A percentile compares a stretch with the other conserved stretches of the same genome.
These are phyloP conservation scores for Drosera capensis DNA, from an alignment of 148 eudicot species.

Conservation along the genomic window DNA sequence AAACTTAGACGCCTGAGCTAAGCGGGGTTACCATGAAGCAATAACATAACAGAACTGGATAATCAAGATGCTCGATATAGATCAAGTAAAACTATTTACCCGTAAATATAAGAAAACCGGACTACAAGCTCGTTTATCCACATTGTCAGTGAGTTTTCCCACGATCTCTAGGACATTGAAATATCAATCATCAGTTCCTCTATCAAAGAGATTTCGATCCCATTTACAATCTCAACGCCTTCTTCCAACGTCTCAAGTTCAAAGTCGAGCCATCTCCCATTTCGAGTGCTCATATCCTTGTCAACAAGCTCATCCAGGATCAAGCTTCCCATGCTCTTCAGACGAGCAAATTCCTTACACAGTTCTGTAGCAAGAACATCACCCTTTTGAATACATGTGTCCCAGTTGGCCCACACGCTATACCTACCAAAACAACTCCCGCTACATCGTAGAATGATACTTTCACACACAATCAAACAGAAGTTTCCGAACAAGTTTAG, in stretches of 20 bases:
- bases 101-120: too few species aligned
- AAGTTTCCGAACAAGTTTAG: conserved; percentile 29
- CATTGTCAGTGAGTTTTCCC: too few species aligned
- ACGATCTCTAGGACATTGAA: conserved; percentile 18
- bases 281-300: conserved; percentile 60
- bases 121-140: too few species aligned
- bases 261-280: conserved; percentile 76
- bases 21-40: too few species aligned
- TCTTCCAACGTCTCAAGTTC: conserved; percentile 61
- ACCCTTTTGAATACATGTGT: conserved; percentile 20
- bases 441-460: conserved; percentile 23
- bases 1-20: too few species aligned
- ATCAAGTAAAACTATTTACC: too few species aligned
- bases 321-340: conserved; percentile 46
- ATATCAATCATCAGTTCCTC: conserved; percentile 68
- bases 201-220: conserved; percentile 38
- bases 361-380: conserved; percentile 54
- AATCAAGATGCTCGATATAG: too few species aligned
- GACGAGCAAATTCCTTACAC: conserved; percentile 38
- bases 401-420: conserved; percentile 43
- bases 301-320: conserved; percentile 79
- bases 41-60: too few species aligned
- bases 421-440: conserved; percentile 31
- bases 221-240: conserved; percentile 46
- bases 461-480: conserved; percentile 59